phyloP scores from a whole-genome alignment of 495 filamentous ascomycete species.

The Cenococcum geophilum region DNA sequence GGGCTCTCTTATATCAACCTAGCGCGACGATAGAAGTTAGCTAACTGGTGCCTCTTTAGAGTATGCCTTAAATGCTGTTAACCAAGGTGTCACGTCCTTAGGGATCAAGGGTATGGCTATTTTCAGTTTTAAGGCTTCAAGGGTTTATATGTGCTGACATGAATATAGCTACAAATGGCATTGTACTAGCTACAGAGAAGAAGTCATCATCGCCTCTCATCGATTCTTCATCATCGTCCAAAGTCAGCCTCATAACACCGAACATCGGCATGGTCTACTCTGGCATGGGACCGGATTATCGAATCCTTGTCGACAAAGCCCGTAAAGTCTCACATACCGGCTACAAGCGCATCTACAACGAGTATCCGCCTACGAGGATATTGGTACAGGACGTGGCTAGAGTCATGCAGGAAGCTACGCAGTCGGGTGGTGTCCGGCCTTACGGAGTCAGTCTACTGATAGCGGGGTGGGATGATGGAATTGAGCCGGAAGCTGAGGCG shows the following conservation, averaged over 20 bases:
- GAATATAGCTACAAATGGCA: slow-evolving; percentile 84
- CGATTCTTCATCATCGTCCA: slow-evolving; percentile 88
- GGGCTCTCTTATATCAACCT: not conserved
- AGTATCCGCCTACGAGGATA: slow-evolving; percentile 98
- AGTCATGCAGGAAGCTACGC: slow-evolving; percentile 98
- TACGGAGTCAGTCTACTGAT: slow-evolving; percentile 94
- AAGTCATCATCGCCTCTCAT: slow-evolving; percentile 96
- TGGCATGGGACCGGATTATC: slow-evolving; percentile 98
- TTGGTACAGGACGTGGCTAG: slow-evolving; percentile 96
- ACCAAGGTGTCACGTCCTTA: slow-evolving; percentile 96
- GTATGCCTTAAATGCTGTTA: slow-evolving; percentile 98
- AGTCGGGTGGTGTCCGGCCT: slow-evolving; percentile 94
- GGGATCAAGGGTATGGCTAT: slow-evolving; percentile 80
- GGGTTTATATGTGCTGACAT: slow-evolving; percentile 3
- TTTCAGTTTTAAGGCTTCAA: not conserved
- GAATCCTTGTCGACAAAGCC: slow-evolving; percentile 93
- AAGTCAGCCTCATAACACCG: slow-evolving; percentile 95
- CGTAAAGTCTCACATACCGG: slow-evolving; percentile 98
- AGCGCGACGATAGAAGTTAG: not conserved
- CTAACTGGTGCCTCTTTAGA: slow-evolving; percentile 49
- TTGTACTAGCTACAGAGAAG: slow-evolving; percentile 98
- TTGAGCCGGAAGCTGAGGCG: slow-evolving; percentile 65
- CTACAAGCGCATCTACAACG: slow-evolving; percentile 99
- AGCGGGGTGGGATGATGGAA: slow-evolving; percentile 96
- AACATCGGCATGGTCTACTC: slow-evolving; percentile 99